Base-by-base conservation (phyloP, 1,139 yeast species). In the Diutina pseudorugosa region DNA sequence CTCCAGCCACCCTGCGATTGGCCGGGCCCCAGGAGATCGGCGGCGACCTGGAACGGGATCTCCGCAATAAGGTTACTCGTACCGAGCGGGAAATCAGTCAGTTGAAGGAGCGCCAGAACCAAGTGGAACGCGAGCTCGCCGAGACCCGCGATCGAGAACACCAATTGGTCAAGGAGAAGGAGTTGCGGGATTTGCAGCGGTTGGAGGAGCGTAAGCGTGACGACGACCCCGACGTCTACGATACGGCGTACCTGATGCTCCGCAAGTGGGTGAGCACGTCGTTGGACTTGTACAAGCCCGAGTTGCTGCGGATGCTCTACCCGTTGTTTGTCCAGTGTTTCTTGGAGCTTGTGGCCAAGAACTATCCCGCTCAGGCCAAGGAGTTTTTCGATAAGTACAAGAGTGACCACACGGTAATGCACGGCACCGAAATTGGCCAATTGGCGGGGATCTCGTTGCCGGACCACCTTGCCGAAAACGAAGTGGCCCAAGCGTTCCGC, bases 251-350 rank as follows among this genome's bases (percentile, higher is more conserved):
- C 66, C 73, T 83, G 20, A 76, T 88, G 65, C 76, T 91, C 57
- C 79, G 88, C 57, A 83, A 83, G 55, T 94, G 98, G 98, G 88
- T 88, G 41, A 96, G 90, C 59, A 79, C 90, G 30, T 90, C 97
- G 0, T 75, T 93, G 61, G 98, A 93, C 65, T 77, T 93, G 68
- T 93, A 94, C 68, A 86, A 85, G 65, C 93, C 95, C 12, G 98
- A 93, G 65, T 74, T 93, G 56, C 77, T 86, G 53, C 79, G 95
- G 57, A 77, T 91, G 44, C 72, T 93, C 59, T 93, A 85, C 65
- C 99, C 99, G 2, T 76, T 93, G 33, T 93, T 91, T 68, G 85
- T 93, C 51, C 96, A 93, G 67, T 80, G 91, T 60, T 93, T 82
- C 63, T 72, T 93, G 58, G 94, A 89, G 61, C 74, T 93, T 56